Base-by-base conservation (phyloP, 2,329 filamentous ascomycete species). In the Thielaviopsis euricoi region DNA sequence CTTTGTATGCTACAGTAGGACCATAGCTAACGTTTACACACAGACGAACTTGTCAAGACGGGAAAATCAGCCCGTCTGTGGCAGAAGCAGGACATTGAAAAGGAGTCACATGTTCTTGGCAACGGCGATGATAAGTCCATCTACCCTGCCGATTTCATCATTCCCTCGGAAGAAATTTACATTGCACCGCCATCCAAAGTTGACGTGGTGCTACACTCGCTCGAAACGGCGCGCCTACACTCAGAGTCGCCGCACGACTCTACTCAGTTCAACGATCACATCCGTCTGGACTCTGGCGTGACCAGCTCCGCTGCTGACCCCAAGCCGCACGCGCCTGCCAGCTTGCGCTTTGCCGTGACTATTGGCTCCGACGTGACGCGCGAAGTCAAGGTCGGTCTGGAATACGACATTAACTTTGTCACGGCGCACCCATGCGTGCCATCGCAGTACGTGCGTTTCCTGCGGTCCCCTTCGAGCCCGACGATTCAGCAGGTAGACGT, bases 351-450 rank as follows among this genome's bases (percentile, higher is more conserved):
- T 53, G 64, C 61, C 1, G 69, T 72, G 5, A 66, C 66, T 1
- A 64, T 71, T 49, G 69, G 70, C 52, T 37, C 50, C 15, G 58
- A 60, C 19, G 48, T 60, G 12, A 22, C 56, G n/a, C 52, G 52
- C 9, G 55, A 60, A 43, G 58, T 60, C 56, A 71, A 71, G 1
- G 73, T 76, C 55, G 64, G 73, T 0, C 67, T 86, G 10, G 68
- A 69, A 6, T 77, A 81, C 62, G 81, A 85, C 59, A 74, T 84
- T 22, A 77, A 77, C 63, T 85, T 85, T 65, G 78, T 84, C 19
- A 84, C 82, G 0, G 81, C 81, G 0, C 80, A 84, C 62, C 82
- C 82, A 0, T 86, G 82, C 63, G 74, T 78, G 5, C 76, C 78
- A 1, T 80, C 79, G 1, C 73, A 74, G 55, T 73, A 76, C 58